Evolutionary conservation across 345 rosid species (phyloP).

Genomic region (Lepidium africanum): DNA sequence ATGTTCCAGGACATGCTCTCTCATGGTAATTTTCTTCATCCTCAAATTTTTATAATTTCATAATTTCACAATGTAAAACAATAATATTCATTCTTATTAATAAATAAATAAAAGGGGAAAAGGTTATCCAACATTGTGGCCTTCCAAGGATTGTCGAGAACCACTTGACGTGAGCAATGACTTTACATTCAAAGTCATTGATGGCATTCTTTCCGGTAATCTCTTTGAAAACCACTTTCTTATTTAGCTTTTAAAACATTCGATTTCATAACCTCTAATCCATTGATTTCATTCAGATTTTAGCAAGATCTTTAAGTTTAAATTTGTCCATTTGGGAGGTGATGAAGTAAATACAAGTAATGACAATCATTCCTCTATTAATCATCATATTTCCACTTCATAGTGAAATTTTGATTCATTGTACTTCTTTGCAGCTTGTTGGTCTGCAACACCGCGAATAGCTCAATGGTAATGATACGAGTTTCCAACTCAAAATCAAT

Average conservation of each 20-base stretch:
- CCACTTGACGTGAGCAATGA: slow-evolving; percentile 72
- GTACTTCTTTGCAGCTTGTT: slow-evolving; percentile 47
- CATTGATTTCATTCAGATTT: slow-evolving; percentile 35
- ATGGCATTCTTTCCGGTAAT: slow-evolving; percentile 73
- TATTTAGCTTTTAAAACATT: not conserved
- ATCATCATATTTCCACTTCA: not conserved
- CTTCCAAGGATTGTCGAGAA: slow-evolving; percentile 56
- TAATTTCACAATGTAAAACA: not conserved
- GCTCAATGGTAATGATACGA: slow-evolving; percentile 40
- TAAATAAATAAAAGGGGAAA: slow-evolving; percentile 37
- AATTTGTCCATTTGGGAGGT: slow-evolving; percentile 76
- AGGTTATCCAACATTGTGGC: slow-evolving; percentile 72
- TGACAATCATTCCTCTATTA: not conserved
- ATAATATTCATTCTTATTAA: not conserved
- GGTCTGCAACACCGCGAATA: slow-evolving; percentile 48
- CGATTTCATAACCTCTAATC: not conserved
- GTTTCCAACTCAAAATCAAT: too few relatives aligned
- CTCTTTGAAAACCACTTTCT: not conserved
- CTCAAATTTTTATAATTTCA: not conserved
- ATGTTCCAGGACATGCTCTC: slow-evolving; percentile 72
- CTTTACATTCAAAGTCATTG: slow-evolving; percentile 60
- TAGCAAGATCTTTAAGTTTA: slow-evolving; percentile 70
- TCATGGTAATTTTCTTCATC: slow-evolving; percentile 41
- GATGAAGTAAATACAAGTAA: slow-evolving; percentile 74
- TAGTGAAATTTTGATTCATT: not conserved